Evolutionary conservation across 352 stramenopile species (phyloP).

Genomic region (Aphanomyces astaci): DNA sequence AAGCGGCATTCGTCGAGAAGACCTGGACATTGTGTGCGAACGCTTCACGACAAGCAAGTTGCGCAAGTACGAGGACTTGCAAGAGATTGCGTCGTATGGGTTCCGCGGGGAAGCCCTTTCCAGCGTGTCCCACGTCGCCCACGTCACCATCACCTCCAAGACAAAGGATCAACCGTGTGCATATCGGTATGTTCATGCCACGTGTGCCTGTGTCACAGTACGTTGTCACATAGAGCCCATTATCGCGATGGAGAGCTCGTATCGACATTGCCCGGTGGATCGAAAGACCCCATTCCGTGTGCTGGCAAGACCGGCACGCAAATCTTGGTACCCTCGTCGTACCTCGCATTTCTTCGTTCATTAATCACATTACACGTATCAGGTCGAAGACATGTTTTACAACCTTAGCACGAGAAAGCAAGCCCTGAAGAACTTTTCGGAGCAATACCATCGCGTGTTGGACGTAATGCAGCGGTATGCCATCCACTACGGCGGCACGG

Average conservation of each 20-base stretch:
- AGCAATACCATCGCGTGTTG: conserved; percentile 93
- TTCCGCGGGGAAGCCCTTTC: conserved; percentile 98
- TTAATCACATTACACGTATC: background rate
- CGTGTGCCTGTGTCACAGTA: too few species aligned
- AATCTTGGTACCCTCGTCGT: conserved; percentile 39
- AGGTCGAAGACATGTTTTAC: conserved; percentile 98
- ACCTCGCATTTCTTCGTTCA: background rate
- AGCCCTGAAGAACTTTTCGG: conserved; percentile 86
- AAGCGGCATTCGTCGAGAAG: conserved; percentile 83
- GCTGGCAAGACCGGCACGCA: conserved; percentile 75
- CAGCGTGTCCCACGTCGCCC: conserved; percentile 93
- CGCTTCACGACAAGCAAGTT: conserved; percentile 98
- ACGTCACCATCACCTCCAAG: conserved; percentile 87
- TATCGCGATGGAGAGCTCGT: conserved; percentile 89
- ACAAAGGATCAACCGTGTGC: conserved; percentile 64
- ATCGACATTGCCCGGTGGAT: conserved; percentile 54
- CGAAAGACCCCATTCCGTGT: conserved; percentile 54
- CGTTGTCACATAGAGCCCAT: conserved; percentile 55
- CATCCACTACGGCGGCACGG: conserved; percentile 84
- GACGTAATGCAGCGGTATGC: conserved; percentile 96
- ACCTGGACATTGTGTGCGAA: conserved; percentile 94
- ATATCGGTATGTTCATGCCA: conserved; percentile 76
- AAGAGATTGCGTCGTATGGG: conserved; percentile 92
- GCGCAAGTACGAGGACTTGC: conserved; percentile 91
- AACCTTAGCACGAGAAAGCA: conserved; percentile 92